Evolutionary conservation across 257 asterid species (phyloP).

Genomic region (Rauvolfia tetraphylla): DNA sequence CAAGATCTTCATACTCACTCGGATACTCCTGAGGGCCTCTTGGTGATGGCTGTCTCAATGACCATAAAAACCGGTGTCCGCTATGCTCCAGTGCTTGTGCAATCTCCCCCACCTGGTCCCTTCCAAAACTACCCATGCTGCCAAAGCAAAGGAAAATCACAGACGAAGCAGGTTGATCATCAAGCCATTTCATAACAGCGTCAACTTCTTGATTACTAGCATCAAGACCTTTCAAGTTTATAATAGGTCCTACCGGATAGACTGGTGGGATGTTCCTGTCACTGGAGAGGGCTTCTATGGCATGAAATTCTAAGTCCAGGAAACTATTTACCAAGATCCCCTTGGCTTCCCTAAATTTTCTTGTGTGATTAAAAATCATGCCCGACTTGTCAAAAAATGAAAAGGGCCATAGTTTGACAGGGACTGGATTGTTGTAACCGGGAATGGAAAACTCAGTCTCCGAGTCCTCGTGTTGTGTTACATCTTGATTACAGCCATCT

Average conservation of each 20-base stretch:
- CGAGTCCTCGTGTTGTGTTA: neutral
- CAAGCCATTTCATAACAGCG: constrained; percentile 19
- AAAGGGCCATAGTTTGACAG: constrained; percentile 6
- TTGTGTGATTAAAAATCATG: neutral
- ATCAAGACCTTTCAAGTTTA: neutral
- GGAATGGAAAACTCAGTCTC: neutral
- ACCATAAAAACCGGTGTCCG: constrained; percentile 26
- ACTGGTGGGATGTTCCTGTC: constrained; percentile 7
- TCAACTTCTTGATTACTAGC: neutral
- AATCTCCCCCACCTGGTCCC: constrained; percentile 24
- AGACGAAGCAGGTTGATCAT: constrained; percentile 20
- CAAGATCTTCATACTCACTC: constrained; percentile 7
- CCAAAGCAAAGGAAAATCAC: constrained; percentile 29
- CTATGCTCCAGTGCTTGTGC: constrained; percentile 18
- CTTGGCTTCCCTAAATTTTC: constrained; percentile 7
- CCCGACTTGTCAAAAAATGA: neutral
- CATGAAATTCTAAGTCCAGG: constrained; percentile 17
- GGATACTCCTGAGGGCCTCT: constrained; percentile 1
- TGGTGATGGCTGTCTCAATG: neutral
- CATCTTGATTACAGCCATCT: neutral
- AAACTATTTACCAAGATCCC: constrained; percentile 28
- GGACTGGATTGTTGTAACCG: constrained; percentile 8
- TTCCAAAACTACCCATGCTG: constrained; percentile 17
- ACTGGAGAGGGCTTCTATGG: neutral
- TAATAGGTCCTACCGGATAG: constrained; percentile 19